phyloP scores from a whole-genome alignment of 139 green algal species.

The Chlorella ohadii region DNA sequence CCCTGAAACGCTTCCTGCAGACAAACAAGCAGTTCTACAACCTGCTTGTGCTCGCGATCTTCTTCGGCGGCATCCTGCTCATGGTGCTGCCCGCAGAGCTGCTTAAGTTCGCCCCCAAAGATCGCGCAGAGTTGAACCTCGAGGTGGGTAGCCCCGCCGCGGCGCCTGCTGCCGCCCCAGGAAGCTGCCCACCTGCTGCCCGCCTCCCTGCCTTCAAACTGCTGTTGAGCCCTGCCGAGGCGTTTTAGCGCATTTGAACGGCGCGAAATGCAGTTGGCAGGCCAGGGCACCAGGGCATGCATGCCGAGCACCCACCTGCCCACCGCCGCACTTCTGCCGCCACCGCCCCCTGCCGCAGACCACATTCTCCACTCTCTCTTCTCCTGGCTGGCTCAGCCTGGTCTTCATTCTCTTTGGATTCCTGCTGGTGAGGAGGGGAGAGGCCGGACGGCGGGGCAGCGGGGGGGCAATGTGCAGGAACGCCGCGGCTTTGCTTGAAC shows the following conservation, averaged over 20 bases:
- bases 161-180: too few species aligned
- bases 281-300: too few species aligned
- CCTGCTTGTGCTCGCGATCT: neutral
- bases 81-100: conserved; percentile 28
- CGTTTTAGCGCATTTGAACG: too few species aligned
- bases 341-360: neutral
- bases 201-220: too few species aligned
- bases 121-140: conserved; percentile 12
- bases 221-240: too few species aligned
- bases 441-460: too few species aligned
- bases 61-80: conserved; percentile 2
- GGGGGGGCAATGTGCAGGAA: too few species aligned
- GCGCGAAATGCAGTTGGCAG: too few species aligned
- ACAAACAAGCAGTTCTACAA: neutral
- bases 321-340: too few species aligned
- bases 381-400: conserved; percentile 42
- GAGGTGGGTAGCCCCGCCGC: too few species aligned
- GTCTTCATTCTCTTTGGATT: conserved; percentile 35
- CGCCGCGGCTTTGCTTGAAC: neutral
- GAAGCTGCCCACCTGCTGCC: too few species aligned
- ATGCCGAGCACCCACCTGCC: too few species aligned
- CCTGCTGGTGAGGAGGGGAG: conserved; percentile 23
- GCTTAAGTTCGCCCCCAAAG: neutral
- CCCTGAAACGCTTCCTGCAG: neutral
- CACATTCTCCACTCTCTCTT: neutral